Evolutionary conservation across 306 rosid species (phyloP), one percentile per base, ranked within the genome.

Genomic region (Abrus precatorius): DNA sequence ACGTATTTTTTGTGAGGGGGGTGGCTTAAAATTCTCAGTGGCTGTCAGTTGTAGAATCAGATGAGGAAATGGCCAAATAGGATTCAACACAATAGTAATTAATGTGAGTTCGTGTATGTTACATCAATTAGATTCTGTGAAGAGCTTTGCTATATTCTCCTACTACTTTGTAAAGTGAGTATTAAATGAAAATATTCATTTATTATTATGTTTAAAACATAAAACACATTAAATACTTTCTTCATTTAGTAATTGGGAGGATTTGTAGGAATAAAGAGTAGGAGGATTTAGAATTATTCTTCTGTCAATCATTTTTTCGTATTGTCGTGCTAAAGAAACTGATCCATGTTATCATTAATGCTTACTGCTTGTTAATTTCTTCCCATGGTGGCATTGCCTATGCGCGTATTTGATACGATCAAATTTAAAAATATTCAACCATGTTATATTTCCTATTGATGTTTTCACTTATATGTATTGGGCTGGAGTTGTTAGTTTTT

Each of bases 281-380:
- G 20, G 20, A 20, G 20, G 20, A 20, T 20, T 20, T 0, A 20
- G 20, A 20, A 20, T 20, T 20, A 20, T 20, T 20, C 20, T 75
- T 59, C 68, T 41, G 36, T 14, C 57, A 28, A 5, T 6, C 64
- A 14, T 68, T 53, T 44, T 66, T 65, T 2, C 64, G 32, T 36
- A 30, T 30, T 13, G 6, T 66, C 34, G 53, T 76, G 20, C 20
- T 41, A 28, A 57, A 33, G 59, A 70, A 76, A 36, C 60, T 2
- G 40, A 30, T 49, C 54, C 47, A 32, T 61, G 52, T 56, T 52
- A 14, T 40, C 48, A 41, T 60, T 12, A 32, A 69, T 43, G 61
- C 81, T 59, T 20, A 5, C 36, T 48, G 20, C 79, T 45, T 75
- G 75, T 62, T 53, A 45, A 13, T 80, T 80, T 70, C 6, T 75